These are phyloP conservation scores for Cryptosporidium sp. DNA, from an alignment of 169 alveolate genomes.

Conservation along the genomic window DNA sequence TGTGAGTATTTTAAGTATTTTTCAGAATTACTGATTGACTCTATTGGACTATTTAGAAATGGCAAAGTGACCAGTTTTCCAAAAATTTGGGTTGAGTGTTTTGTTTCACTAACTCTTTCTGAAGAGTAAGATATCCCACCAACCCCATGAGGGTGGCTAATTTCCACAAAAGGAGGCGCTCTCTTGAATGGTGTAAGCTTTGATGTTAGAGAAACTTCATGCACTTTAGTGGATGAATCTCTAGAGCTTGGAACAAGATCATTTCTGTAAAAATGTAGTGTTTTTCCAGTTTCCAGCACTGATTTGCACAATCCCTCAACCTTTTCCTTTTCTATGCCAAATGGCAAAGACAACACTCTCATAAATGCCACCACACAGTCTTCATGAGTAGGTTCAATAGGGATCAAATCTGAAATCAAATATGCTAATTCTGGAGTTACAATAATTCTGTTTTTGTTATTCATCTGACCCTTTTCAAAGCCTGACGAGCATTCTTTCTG, in stretches of 20 bases:
- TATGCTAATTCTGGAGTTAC: conserved; percentile 64
- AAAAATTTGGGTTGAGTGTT: conserved; percentile 2
- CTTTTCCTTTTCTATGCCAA: conserved; percentile 9
- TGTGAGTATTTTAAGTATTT: conserved; percentile 5
- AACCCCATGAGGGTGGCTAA: conserved; percentile 17
- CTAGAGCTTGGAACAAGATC: neutral
- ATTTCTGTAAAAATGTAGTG: neutral
- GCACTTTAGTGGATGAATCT: neutral
- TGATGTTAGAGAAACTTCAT: neutral
- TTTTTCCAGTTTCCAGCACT: conserved; percentile 35
- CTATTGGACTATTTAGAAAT: conserved; percentile 44
- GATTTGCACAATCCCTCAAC: conserved; percentile 22
- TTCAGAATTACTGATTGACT: conserved; percentile 36
- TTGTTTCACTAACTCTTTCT: conserved; percentile 37
- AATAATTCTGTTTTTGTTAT: neutral
- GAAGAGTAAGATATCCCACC: conserved; percentile 32
- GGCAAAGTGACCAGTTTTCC: conserved; percentile 15
- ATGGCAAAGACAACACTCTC: conserved; percentile 48
- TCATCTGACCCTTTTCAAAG: neutral
- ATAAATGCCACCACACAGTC: conserved; percentile 48
- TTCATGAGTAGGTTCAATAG: conserved; percentile 28
- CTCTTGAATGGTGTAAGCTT: conserved; percentile 38
- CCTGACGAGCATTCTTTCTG: neutral
- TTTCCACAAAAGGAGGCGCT: conserved; percentile 45
- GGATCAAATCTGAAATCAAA: conserved; percentile 56